A percentile compares a stretch with the other conserved stretches of the same genome.
These are phyloP conservation scores for Viola pubescens DNA, from an alignment of 441 rosid species.

Conservation along the genomic window DNA sequence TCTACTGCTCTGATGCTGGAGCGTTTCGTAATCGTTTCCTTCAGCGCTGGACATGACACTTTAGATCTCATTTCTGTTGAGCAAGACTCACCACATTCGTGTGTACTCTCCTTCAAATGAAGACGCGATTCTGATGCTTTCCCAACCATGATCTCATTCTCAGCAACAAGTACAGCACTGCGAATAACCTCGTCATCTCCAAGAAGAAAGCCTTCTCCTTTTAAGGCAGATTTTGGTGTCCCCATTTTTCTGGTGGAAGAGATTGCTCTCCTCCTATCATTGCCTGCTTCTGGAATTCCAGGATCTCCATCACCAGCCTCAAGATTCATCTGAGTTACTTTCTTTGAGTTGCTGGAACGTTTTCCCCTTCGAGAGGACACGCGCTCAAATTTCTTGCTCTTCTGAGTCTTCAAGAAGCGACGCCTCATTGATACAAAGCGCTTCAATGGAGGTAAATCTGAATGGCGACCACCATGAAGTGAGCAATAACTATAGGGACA, in stretches of 20 bases:
- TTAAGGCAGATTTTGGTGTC: not conserved
- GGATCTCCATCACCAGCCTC: constrained; percentile 16
- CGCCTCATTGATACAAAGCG: constrained; percentile 61
- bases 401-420: constrained; percentile 39
- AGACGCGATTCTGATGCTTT: constrained; percentile 1
- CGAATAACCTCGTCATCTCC: constrained; percentile 6
- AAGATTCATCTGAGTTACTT: constrained; percentile 23
- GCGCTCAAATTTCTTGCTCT: constrained; percentile 33
- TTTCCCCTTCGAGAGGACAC: constrained; percentile 30
- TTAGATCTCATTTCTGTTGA: too few species aligned
- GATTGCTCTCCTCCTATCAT: constrained; percentile 1
- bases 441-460: constrained; percentile 43
- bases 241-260: constrained; percentile 5
- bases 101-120: too few species aligned
- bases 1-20: constrained; percentile 1
- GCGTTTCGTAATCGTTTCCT: too few species aligned
- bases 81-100: too few species aligned
- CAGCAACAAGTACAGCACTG: not conserved
- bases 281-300: constrained; percentile 18
- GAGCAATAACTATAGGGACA: constrained; percentile 84
- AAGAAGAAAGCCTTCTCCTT: not conserved
- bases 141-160: constrained; percentile 10
- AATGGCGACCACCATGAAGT: constrained; percentile 59
- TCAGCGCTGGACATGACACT: too few species aligned
- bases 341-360: constrained; percentile 27